Evolutionary conservation across 139 green algal species (phyloP).

Genomic region (Volvox africanus): DNA sequence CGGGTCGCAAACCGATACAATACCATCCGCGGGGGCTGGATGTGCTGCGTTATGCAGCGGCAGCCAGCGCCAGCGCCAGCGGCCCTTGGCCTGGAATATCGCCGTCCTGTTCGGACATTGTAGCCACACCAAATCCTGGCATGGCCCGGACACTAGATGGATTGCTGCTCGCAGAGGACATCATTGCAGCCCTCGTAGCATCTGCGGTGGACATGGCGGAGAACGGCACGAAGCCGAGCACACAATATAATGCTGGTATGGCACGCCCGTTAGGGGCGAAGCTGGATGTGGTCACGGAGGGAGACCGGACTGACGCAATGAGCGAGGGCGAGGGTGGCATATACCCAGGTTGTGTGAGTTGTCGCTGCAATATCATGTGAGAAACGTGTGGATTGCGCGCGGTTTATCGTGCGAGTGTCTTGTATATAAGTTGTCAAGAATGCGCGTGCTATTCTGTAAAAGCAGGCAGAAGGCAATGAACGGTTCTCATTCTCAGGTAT

Average conservation of each 20-base stretch:
- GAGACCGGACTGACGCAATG: background rate
- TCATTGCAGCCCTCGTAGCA: background rate
- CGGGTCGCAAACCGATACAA: background rate
- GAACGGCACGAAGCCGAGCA: background rate
- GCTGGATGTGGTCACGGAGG: background rate
- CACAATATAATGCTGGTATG: background rate
- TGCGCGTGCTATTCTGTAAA: background rate
- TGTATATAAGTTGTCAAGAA: background rate
- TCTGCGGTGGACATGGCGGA: background rate
- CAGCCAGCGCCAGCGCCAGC: background rate
- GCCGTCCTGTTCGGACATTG: background rate
- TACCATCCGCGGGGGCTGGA: constrained; percentile 3
- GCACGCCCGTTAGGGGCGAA: background rate
- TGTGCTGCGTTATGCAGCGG: background rate
- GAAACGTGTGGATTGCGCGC: background rate
- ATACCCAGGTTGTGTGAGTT: background rate
- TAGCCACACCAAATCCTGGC: background rate
- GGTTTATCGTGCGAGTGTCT: background rate
- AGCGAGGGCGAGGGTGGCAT: background rate
- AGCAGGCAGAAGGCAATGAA: background rate
- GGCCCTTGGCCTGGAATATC: background rate
- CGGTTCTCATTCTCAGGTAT: background rate
- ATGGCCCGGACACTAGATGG: constrained; percentile 9
- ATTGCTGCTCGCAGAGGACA: constrained; percentile 13
- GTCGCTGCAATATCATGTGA: background rate